Evolutionary conservation across 2,329 filamentous ascomycete species (phyloP).

Genomic region (Fusarium abutilonis): DNA sequence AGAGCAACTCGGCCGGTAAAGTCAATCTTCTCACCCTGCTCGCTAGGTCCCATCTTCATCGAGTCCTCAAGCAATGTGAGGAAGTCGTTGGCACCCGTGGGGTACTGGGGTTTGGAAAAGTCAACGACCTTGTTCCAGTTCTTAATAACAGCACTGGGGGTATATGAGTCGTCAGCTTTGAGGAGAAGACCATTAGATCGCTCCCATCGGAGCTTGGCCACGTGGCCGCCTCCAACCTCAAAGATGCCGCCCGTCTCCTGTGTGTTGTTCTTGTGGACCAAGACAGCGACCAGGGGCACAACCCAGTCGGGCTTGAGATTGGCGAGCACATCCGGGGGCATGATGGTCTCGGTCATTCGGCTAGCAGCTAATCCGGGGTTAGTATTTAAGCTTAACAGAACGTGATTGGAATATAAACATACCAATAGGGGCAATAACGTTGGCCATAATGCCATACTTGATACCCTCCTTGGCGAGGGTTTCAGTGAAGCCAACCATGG

Average conservation of each 20-base stretch:
- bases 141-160: slow-evolving; percentile 84
- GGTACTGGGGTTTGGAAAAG: slow-evolving; percentile 83
- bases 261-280: slow-evolving; percentile 86
- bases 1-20: slow-evolving; percentile 88
- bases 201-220: slow-evolving; percentile 96
- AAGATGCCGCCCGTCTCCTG: slow-evolving; percentile 88
- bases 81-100: slow-evolving; percentile 87
- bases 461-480: slow-evolving; percentile 95
- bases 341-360: slow-evolving; percentile 93
- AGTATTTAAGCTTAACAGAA: slow-evolving; percentile 9
- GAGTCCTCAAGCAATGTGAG: slow-evolving; percentile 85
- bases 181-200: slow-evolving; percentile 87
- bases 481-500: slow-evolving; percentile 96
- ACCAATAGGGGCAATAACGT: slow-evolving; percentile 90
- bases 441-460: slow-evolving; percentile 97
- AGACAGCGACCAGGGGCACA: slow-evolving; percentile 87
- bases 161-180: slow-evolving; percentile 88
- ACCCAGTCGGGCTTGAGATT: slow-evolving; percentile 93
- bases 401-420: slow-evolving; percentile 46
- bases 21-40: slow-evolving; percentile 76
- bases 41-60: slow-evolving; percentile 77
- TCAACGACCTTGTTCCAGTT: slow-evolving; percentile 90
- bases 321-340: slow-evolving; percentile 91
- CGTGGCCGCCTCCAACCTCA: slow-evolving; percentile 90
- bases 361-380: slow-evolving; percentile 72